A percentile compares a stretch with the other conserved stretches of the same genome.
These are phyloP conservation scores for Scheffersomyces coipomensis DNA, from an alignment of 805 yeast genomes.

Conservation along the genomic window DNA sequence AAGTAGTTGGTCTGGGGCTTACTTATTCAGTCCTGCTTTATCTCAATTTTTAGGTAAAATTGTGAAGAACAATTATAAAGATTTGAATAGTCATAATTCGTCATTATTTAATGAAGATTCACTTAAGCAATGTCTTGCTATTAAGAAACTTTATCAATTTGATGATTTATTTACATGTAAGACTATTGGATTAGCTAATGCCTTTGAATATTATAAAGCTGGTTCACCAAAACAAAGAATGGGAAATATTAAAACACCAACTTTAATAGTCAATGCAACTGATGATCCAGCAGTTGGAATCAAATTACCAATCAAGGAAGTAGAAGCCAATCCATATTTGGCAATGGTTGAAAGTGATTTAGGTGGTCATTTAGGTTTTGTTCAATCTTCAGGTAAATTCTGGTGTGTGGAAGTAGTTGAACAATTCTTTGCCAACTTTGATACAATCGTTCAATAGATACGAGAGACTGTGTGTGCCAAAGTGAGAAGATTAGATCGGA, in stretches of 20 bases:
- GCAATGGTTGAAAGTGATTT: slow-evolving; percentile 56
- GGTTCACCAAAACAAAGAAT: slow-evolving; percentile 59
- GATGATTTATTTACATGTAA: slow-evolving; percentile 66
- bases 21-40: slow-evolving; percentile 33
- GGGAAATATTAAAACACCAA: slow-evolving; percentile 57
- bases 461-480: too few species aligned
- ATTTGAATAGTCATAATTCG: slow-evolving; percentile 25
- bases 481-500: too few species aligned
- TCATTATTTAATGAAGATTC: slow-evolving; percentile 24
- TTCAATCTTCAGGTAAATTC: slow-evolving; percentile 53
- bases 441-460: too few species aligned
- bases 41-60: slow-evolving; percentile 29
- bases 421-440: slow-evolving; percentile 28
- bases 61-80: slow-evolving; percentile 33
- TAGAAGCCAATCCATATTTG: slow-evolving; percentile 56
- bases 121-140: slow-evolving; percentile 12
- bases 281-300: slow-evolving; percentile 77
- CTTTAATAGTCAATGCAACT: slow-evolving; percentile 57
- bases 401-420: slow-evolving; percentile 53
- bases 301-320: slow-evolving; percentile 52
- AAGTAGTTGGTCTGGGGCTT: slow-evolving; percentile 30
- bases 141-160: slow-evolving; percentile 49
- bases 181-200: slow-evolving; percentile 62
- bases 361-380: slow-evolving; percentile 89
- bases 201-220: slow-evolving; percentile 61